Evolutionary conservation across 345 rosid species (phyloP), one percentile per base, ranked within the genome.

Genomic region (Conringia planisiliqua): DNA sequence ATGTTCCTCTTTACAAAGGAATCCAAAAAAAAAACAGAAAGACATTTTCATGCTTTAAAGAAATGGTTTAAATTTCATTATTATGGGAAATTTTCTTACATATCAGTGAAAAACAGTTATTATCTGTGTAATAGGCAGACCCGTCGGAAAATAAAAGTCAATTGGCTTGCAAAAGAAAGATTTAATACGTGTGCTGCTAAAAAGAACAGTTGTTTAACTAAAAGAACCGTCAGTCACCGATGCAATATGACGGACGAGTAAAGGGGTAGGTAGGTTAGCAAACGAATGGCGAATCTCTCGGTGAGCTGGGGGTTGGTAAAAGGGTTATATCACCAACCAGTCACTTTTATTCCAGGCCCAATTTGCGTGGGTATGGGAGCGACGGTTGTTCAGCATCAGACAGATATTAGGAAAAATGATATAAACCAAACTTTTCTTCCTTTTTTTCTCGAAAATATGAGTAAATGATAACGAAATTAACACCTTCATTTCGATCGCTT

Each of bases 381-480:
- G 54, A 70, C 76, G 71, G 76, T 76, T 76, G 76, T 76, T 63
- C 35, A 54, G 70, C 42, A 17, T 27, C 43, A 3, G 32, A 44
- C 42, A 56, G 6, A 55, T 13, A 40, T 56, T 27, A 27, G 20
- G 13, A 69, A 62, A 30, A 44, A 59, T n/a, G 6, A 56, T 54
- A 42, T 33, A 73, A 66, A 27, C 11, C 1, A 42, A 42, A 30
- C 3, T 20, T 32, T 20, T 1, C 11, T 51, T 62, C 0, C 7
- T 55, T 51, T 9, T 26, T 13, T 8, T 8, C n/a, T n/a, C 17
- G 5, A 14, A 68, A 33, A 7, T 24, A 12, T 70, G 13, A 24
- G 16, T 51, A 55, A 77, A 77, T 77, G 80, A 70, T 40, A 71
- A 58, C 56, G 57, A 71, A 72, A 72, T 40, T 59, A 8, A 17